These are phyloP conservation scores for Kazachstania kunashirensis DNA, from an alignment of 805 yeast species.

Conservation along the genomic window DNA sequence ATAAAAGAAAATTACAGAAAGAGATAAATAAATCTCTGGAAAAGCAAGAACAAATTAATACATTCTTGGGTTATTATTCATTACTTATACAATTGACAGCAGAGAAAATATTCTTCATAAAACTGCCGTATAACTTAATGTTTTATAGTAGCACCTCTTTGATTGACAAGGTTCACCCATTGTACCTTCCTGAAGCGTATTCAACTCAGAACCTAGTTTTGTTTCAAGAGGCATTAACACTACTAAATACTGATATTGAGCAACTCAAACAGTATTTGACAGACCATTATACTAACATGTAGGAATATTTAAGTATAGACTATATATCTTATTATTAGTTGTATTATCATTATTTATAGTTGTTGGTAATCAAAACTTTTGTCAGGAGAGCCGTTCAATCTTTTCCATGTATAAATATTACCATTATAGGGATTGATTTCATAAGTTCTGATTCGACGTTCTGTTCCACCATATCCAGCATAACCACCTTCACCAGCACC, in stretches of 20 bases:
- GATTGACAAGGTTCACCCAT: constrained; percentile 14
- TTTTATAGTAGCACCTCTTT: constrained; percentile 25
- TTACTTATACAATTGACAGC: constrained; percentile 19
- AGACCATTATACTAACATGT: constrained; percentile 35
- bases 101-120: constrained; percentile 10
- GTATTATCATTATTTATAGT: constrained; percentile 16
- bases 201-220: constrained; percentile 9
- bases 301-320: neutral
- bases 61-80: constrained; percentile 23
- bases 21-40: constrained; percentile 6
- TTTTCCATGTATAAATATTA: constrained; percentile 55
- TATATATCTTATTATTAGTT: neutral
- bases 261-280: constrained; percentile 24
- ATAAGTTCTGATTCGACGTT: constrained; percentile 68
- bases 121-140: constrained; percentile 18
- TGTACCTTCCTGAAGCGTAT: constrained; percentile 14
- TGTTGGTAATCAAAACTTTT: constrained; percentile 41
- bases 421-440: constrained; percentile 47
- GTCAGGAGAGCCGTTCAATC: constrained; percentile 49
- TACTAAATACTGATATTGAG: constrained; percentile 18
- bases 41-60: constrained; percentile 10
- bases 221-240: constrained; percentile 13
- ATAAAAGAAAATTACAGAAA: constrained; percentile 6
- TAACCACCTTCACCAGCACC: constrained; percentile 93
- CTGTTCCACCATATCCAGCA: constrained; percentile 82